Evolutionary conservation across 805 yeast genomes (phyloP), one percentile per base, ranked within the genome.

Genomic region (Blastobotrys attinorum): DNA sequence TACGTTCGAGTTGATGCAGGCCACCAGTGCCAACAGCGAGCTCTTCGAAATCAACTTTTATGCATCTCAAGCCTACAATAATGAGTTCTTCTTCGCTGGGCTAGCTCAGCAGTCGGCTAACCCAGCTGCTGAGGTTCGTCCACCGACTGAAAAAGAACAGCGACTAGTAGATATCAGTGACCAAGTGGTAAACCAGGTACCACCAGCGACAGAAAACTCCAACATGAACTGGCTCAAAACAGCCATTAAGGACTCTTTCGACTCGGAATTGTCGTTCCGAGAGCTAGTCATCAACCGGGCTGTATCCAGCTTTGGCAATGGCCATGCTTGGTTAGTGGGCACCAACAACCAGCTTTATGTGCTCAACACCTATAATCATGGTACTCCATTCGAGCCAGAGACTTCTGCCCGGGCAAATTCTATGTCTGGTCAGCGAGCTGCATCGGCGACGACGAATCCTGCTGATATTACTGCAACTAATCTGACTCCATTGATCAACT

Each of bases 31-130:
- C 29, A 37, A 33, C 15, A 43, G 51, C 22, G 51, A 47, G 36
- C 25, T 44, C 40, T 42, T 39, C 34, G 47, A 46, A 31, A 43
- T 54, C 32, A 39, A 47, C 36, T 50, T 43, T 34, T 76, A 73
- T 57, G 97, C 97, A 2, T 83, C 96, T 3, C 95, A 83, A 59
- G 80, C 86, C 1, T 90, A 84, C 67, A 88, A 86, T 65, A 92
- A 92, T 66, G 97, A 90, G 65, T 74, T 92, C 45, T 87, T 84
- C 57, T 81, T 88, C 46, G 37, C 43, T 38, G 44, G 48, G 10
- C 42, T 55, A 8, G 38, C 42, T 41, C 45, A 43, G 32, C 39
- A n/a, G 18, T 55, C 61, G 1, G 56, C 47, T 33, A 53, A 58
- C 44, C 56, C 57, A 6, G 36, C 47, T 7, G 62, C 62, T 17